phyloP scores from a whole-genome alignment of 2,329 filamentous ascomycete species.

The Fusarium nisikadoi region DNA sequence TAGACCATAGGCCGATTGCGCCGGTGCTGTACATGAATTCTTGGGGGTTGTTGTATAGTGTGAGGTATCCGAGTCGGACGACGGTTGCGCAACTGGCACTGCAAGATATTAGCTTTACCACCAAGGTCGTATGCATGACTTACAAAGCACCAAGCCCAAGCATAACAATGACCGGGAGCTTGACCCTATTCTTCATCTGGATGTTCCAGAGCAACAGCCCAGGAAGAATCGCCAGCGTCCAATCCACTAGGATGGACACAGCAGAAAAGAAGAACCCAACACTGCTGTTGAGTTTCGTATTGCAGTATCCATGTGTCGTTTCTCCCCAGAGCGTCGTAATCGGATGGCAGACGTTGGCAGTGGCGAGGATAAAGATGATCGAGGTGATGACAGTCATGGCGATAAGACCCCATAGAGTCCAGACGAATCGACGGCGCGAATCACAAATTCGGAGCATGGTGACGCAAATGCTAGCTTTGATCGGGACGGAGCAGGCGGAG shows the following conservation, averaged over 20 bases:
- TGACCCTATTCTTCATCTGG: constrained; percentile 41
- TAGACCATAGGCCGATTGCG: constrained; percentile 39
- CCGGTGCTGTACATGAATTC: constrained; percentile 41
- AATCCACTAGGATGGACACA: constrained; percentile 43
- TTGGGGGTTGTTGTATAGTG: constrained; percentile 32
- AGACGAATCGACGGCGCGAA: constrained; percentile 22
- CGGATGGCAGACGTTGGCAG: constrained; percentile 41
- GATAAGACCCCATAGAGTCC: constrained; percentile 29
- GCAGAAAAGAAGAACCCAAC: constrained; percentile 44
- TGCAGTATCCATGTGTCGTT: constrained; percentile 26
- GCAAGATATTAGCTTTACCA: background rate
- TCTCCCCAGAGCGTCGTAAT: constrained; percentile 41
- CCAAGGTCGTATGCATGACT: background rate
- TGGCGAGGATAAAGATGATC: constrained; percentile 35
- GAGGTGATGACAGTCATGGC: constrained; percentile 16
- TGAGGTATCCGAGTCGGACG: constrained; percentile 36
- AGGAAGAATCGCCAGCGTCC: constrained; percentile 40
- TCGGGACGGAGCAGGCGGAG: constrained; percentile 33
- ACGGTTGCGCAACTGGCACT: constrained; percentile 40
- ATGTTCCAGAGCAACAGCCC: constrained; percentile 42
- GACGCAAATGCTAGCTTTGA: constrained; percentile 45
- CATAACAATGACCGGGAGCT: constrained; percentile 35
- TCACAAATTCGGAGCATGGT: constrained; percentile 45
- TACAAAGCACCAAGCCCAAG: constrained; percentile 39
- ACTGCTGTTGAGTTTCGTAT: constrained; percentile 27